Evolutionary conservation across 306 rosid species (phyloP), one percentile per base, ranked within the genome.

Genomic region (Sechiopsis laciniata): DNA sequence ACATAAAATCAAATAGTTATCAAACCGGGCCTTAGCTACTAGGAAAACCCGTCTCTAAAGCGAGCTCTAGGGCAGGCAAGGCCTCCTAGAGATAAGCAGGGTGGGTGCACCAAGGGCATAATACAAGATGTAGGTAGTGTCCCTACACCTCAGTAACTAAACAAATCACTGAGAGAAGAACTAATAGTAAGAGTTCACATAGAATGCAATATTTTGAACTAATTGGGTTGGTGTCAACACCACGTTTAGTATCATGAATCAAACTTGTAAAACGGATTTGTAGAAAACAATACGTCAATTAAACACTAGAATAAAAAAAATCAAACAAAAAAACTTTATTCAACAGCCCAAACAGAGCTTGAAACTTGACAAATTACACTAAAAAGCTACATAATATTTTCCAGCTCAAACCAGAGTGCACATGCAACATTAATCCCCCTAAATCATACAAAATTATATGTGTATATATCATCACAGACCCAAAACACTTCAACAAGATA

Each of bases 351-450:
- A 58, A 22, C 7, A 42, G n/a, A 42, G 46, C 19, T 10, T 40
- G 35, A 66, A 66, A 66, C 72, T 42, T 19, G 11, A 10, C 55
- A 19, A 4, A n/a, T 9, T 19, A 37, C 54, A 66, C n/a, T 66
- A 32, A 66, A 17, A 17, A 66, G 46, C 21, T 56, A 14, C 56
- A 68, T 42, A 42, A 16, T 13, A 20, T 20, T 67, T 5, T 46
- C n/a, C 55, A 67, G 72, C 37, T 5, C 37, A 68, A 21, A 48
- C 15, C 73, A 48, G 57, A 46, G 20, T 2, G 20, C 7, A 48
- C 56, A 67, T 67, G 73, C 73, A 68, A 68, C 55, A 68, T 13
- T 8, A 68, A 12, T 46, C 56, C 56, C 40, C 20, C 51, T 45
- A 67, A 67, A 67, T 67, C 72, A 11, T 6, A 55, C 55, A 45